Conservation (phyloP, 192 early-diverging fungal genomes). For the Lobosporangium transversale region DNA sequence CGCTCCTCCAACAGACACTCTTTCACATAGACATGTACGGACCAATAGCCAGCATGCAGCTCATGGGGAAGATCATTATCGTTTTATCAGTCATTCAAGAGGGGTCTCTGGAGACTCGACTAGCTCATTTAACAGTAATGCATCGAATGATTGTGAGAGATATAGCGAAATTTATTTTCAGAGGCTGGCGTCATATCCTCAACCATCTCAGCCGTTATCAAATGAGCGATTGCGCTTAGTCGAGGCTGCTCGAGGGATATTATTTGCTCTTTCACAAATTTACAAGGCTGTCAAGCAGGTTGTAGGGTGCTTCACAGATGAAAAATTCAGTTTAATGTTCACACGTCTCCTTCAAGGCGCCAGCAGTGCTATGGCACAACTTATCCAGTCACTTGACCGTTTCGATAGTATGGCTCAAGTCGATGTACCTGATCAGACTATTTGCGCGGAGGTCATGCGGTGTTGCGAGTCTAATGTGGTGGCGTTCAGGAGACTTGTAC, state of each 20-base stretch:
- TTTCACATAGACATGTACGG: slow-evolving; percentile 6
- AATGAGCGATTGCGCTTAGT: slow-evolving; percentile 47
- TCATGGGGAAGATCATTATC: slow-evolving; percentile 29
- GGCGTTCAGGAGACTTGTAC: slow-evolving; percentile 45
- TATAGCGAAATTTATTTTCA: slow-evolving; percentile 55
- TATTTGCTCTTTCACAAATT: slow-evolving; percentile 58
- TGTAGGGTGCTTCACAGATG: slow-evolving; percentile 45
- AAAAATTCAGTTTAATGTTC: slow-evolving; percentile 46
- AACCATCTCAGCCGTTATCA: slow-evolving; percentile 27
- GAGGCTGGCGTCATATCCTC: slow-evolving; percentile 30
- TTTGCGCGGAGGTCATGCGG: slow-evolving; percentile 40
- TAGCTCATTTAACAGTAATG: slow-evolving; percentile 35
- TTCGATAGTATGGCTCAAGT: slow-evolving; percentile 51
- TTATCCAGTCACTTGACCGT: slow-evolving; percentile 47
- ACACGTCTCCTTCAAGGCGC: slow-evolving; percentile 47
- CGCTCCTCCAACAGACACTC: slow-evolving; percentile 18
- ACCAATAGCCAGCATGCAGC: slow-evolving; percentile 27
- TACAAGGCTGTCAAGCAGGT: slow-evolving; percentile 55
- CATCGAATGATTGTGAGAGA: slow-evolving; percentile 44
- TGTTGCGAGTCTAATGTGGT: slow-evolving; percentile 47
- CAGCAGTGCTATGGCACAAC: slow-evolving; percentile 39
- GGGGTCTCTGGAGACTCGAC: slow-evolving; percentile 54
- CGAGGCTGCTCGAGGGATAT: slow-evolving; percentile 54
- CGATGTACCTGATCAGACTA: slow-evolving; percentile 30
- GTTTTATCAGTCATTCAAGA: slow-evolving; percentile 50